These are phyloP conservation scores for Xerocomellus amylosporus DNA, from an alignment of 768 basidiomycete genomes.

Conservation along the genomic window DNA sequence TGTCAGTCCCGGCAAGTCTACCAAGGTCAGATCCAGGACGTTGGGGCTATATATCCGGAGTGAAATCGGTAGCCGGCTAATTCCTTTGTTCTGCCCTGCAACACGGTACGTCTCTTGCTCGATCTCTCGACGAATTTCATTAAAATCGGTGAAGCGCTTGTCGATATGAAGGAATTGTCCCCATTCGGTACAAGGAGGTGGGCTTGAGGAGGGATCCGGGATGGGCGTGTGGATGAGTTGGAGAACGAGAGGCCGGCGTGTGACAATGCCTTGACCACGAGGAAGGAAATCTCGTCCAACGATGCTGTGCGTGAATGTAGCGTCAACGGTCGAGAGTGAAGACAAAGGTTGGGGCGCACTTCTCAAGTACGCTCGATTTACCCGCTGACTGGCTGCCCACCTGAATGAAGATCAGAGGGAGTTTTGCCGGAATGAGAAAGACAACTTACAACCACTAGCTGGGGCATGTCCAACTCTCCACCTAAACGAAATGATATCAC, in stretches of 20 bases:
- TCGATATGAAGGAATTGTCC: constrained; percentile 97
- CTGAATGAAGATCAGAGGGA: constrained; percentile 37
- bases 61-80: constrained; percentile 94
- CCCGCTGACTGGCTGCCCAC: constrained; percentile 97
- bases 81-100: constrained; percentile 98
- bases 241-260: constrained; percentile 89
- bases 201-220: constrained; percentile 44
- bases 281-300: constrained; percentile 92
- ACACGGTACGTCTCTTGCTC: constrained; percentile 97
- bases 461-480: constrained; percentile 91
- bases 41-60: constrained; percentile 94
- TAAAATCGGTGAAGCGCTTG: constrained; percentile 94
- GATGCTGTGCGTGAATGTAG: constrained; percentile 50
- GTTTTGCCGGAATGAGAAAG: neutral
- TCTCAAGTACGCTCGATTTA: constrained; percentile 95
- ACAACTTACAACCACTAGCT: constrained; percentile 76
- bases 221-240: constrained; percentile 92
- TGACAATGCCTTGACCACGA: constrained; percentile 91
- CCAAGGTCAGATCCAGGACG: constrained; percentile 92
- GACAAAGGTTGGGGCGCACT: constrained; percentile 49
- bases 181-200: constrained; percentile 71
- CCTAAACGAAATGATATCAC: constrained; percentile 42
- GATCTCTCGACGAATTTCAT: constrained; percentile 92
- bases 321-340: constrained; percentile 1
- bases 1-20: constrained; percentile 94